Evolutionary conservation across 2,329 filamentous ascomycete genomes (phyloP).

Genomic region (Trichoderma lentiforme): DNA sequence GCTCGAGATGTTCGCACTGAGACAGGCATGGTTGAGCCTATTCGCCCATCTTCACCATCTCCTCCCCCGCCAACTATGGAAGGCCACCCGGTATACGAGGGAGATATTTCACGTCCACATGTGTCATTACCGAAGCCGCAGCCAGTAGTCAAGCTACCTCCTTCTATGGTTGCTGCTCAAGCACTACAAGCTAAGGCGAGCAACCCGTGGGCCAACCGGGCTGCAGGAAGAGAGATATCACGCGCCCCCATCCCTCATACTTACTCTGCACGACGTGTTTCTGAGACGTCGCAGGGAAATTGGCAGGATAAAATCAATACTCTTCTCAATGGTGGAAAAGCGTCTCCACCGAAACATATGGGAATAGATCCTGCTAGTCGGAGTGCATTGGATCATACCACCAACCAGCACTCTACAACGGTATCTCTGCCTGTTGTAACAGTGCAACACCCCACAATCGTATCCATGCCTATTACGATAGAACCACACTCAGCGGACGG

Average conservation of each 20-base stretch:
- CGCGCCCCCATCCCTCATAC: constrained; percentile 25
- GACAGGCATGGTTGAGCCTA: constrained; percentile 36
- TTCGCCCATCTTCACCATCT: constrained; percentile 56
- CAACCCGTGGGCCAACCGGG: constrained; percentile 37
- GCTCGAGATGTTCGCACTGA: constrained; percentile 47
- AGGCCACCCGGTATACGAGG: constrained; percentile 69
- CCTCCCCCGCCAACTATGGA: constrained; percentile 69
- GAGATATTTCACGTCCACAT: constrained; percentile 61
- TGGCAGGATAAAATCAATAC: constrained; percentile 87
- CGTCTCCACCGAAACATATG: constrained; percentile 54
- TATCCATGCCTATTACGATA: constrained; percentile 56
- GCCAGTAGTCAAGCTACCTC: constrained; percentile 79
- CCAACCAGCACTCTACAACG: constrained; percentile 53
- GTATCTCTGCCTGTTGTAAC: constrained; percentile 59
- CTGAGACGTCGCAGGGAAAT: constrained; percentile 41
- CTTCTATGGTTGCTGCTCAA: constrained; percentile 36
- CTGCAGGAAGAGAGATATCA: constrained; percentile 31
- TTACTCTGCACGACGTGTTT: constrained; percentile 23
- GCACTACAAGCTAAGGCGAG: constrained; percentile 26
- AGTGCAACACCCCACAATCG: constrained; percentile 37
- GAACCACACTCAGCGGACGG: constrained; percentile 32
- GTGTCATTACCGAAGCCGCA: constrained; percentile 67
- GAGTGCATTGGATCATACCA: constrained; percentile 58
- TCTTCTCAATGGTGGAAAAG: constrained; percentile 67
- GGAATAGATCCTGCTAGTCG: constrained; percentile 67